Base-by-base conservation (phyloP, 73 alveolate species). In the Loxodes magnus region DNA sequence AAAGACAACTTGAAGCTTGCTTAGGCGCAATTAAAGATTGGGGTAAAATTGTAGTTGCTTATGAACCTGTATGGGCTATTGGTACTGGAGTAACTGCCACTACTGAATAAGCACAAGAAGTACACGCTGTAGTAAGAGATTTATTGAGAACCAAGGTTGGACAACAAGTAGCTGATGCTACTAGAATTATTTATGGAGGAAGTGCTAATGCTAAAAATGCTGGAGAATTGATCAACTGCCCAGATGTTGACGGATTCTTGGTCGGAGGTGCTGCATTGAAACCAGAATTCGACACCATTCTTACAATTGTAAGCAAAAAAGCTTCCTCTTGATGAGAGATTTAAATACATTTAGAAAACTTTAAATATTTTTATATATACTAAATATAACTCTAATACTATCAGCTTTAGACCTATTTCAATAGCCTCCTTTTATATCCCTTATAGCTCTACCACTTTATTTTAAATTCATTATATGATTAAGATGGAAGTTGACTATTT, bases 1-100 rank as follows among this genome's bases (percentile, higher is more conserved):
- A 75, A 48, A 81, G 71, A 31, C 87, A 90, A 62, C 74, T 90
- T 35, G 79, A 72, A 44, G 87, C 96, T 21, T 67, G 81, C 52
- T 79, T 74, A 55, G 87, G 78, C 35, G 31, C 71, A 28, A 68
- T 69, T 22, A 82, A 69, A 52, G 84, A 90, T 64, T 86, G 95
- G 92, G 51, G 78, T 53, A 82, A 82, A 51, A 74, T 90, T 5
- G 94, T 87, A 5, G 60, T 90, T 50, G 97, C 96, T 20, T 90
- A 90, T 75, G 98, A 90, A 53, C 98, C 98, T 46, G 97, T 90
- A 38, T 90, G 98, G 98, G 96, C 98, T 43, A 87, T 87, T 41
- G 96, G 96, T 33, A 90, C 98, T 27, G 98, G 98, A 19, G 79
- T 71, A 72, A 84, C 82, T 25, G 98, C 98, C 3, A 57, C 96